Evolutionary conservation across 2,329 filamentous ascomycete genomes (phyloP).

Genomic region (Lachnellula arida): DNA sequence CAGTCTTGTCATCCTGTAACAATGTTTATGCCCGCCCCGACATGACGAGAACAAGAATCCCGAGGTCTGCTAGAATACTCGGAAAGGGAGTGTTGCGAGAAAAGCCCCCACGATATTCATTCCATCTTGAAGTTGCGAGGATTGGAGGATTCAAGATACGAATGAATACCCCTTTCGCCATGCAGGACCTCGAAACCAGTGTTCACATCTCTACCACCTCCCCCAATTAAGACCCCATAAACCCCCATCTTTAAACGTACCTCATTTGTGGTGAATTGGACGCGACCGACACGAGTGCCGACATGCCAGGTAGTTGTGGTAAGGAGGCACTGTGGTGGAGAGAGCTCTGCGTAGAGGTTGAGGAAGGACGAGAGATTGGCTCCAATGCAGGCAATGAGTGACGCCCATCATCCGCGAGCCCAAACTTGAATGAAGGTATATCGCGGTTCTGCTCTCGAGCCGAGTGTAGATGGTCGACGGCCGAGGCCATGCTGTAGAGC

Average conservation of each 20-base stretch:
- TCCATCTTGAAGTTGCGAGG: not conserved
- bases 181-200: constrained; percentile 1
- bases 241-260: constrained; percentile 35
- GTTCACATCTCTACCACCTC: not conserved
- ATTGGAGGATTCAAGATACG: not conserved
- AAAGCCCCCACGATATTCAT: not conserved
- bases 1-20: not conserved
- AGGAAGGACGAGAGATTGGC: constrained; percentile 49
- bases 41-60: constrained; percentile 20
- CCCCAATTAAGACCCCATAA: constrained; percentile 10
- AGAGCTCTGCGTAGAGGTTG: constrained; percentile 44
- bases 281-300: constrained; percentile 53
- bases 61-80: not conserved
- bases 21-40: constrained; percentile 9
- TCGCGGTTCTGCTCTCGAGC: constrained; percentile 44
- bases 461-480: constrained; percentile 35
- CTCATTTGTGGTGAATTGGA: constrained; percentile 44
- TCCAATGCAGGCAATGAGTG: constrained; percentile 45
- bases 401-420: constrained; percentile 40
- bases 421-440: constrained; percentile 42
- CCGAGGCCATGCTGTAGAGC: constrained; percentile 51
- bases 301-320: constrained; percentile 49
- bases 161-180: constrained; percentile 2
- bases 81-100: not conserved
- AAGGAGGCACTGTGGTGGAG: constrained; percentile 38